A percentile compares a stretch with the other conserved stretches of the same genome.
These are phyloP conservation scores for Saitozyma podzolica DNA, from an alignment of 768 basidiomycete species.

Conservation along the genomic window DNA sequence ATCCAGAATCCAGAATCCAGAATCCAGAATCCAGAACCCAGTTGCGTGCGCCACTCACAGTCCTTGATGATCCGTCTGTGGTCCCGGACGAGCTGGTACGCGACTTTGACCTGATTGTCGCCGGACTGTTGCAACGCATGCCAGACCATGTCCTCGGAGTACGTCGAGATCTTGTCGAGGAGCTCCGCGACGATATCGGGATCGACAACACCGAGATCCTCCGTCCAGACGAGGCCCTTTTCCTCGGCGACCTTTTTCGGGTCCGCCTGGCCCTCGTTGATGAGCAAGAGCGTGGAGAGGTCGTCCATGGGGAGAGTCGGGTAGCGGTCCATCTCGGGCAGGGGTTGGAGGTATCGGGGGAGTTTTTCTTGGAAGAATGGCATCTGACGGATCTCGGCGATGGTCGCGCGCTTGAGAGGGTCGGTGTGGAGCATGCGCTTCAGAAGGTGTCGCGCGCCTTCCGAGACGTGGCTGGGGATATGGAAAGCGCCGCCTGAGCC, in stretches of 20 bases:
- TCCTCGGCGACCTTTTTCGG: slow-evolving; percentile 43
- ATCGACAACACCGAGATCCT: slow-evolving; percentile 87
- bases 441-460: slow-evolving; percentile 76
- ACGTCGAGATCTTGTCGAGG: slow-evolving; percentile 66
- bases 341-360: slow-evolving; percentile 74
- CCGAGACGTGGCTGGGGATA: slow-evolving; percentile 75
- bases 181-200: slow-evolving; percentile 86
- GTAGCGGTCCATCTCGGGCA: slow-evolving; percentile 61
- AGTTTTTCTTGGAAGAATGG: slow-evolving; percentile 87
- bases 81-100: slow-evolving; percentile 89
- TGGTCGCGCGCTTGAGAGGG: slow-evolving; percentile 90
- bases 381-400: slow-evolving; percentile 84
- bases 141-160: slow-evolving; percentile 83
- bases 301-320: slow-evolving; percentile 40
- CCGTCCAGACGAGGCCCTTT: slow-evolving; percentile 62
- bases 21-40: background rate
- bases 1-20: background rate
- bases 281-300: slow-evolving; percentile 35
- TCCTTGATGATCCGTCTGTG: slow-evolving; percentile 80
- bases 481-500: slow-evolving; percentile 77
- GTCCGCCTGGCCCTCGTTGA: slow-evolving; percentile 46
- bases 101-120: slow-evolving; percentile 93
- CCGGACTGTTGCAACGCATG: slow-evolving; percentile 78
- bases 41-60: slow-evolving; percentile 60
- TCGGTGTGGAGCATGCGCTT: slow-evolving; percentile 88